phyloP scores from a whole-genome alignment of 306 rosid species.

The Begonia loranthoides region DNA sequence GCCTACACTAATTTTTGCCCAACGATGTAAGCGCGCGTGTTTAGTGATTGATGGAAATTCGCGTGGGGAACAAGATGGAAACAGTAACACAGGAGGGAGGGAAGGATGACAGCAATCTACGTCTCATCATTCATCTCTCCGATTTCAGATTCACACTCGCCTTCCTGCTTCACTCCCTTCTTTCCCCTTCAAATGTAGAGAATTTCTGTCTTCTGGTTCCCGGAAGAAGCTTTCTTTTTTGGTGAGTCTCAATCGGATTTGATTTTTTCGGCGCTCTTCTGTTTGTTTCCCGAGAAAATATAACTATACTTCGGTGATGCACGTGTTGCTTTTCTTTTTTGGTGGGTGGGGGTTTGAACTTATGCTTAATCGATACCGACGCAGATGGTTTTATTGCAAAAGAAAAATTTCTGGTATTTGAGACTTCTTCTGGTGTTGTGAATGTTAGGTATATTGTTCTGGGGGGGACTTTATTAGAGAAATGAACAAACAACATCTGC shows the following conservation, averaged over 20 bases:
- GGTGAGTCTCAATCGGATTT: conserved; percentile 26
- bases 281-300: conserved; percentile 8
- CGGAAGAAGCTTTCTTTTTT: conserved; percentile 8
- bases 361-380: no score
- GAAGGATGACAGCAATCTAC: no score
- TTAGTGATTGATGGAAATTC: no score
- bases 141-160: conserved; percentile 5
- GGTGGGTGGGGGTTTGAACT: no score
- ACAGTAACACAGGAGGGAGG: no score
- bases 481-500: conserved; percentile 75
- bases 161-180: background rate
- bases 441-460: conserved; percentile 10
- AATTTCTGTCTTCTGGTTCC: conserved; percentile 12
- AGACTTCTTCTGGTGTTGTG: no score
- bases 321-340: no score
- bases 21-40: no score
- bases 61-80: no score
- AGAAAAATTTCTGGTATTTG: no score
- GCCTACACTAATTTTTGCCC: no score
- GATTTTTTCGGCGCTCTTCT: background rate
- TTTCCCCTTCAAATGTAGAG: conserved; percentile 32
- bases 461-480: conserved; percentile 35
- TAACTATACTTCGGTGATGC: background rate
- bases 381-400: no score
- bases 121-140: background rate